These are phyloP conservation scores for Heterobasidion irregulare DNA, from an alignment of 1,284 basidiomycete species.

Conservation along the genomic window DNA sequence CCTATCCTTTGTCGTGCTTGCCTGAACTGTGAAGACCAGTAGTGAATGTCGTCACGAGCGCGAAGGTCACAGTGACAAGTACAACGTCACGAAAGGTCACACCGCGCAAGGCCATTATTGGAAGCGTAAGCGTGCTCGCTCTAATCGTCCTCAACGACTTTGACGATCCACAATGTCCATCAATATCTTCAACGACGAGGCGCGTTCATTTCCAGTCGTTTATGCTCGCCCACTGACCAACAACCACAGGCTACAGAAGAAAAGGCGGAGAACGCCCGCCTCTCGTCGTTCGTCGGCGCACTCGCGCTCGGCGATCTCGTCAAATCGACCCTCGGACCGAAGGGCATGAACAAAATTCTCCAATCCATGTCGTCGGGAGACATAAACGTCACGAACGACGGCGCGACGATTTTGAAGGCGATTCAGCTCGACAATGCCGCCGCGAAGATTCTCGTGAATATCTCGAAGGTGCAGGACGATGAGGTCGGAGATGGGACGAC, in stretches of 20 bases:
- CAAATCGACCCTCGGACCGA: conserved; percentile 96
- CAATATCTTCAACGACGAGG: conserved; percentile 40
- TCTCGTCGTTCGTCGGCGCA: conserved; percentile 96
- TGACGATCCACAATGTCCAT: conserved; percentile 26
- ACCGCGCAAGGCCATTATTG: too few species aligned
- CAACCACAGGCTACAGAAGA: conserved; percentile 84
- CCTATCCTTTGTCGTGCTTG: too few species aligned
- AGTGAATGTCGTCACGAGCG: too few species aligned
- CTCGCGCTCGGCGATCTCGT: conserved; percentile 96
- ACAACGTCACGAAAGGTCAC: too few species aligned
- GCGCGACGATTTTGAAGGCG: conserved; percentile 95
- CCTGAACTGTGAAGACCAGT: too few species aligned
- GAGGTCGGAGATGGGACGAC: conserved; percentile 99
- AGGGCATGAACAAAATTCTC: conserved; percentile 95
- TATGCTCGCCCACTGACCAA: background rate
- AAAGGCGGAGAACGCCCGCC: conserved; percentile 97
- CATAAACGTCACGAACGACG: conserved; percentile 97
- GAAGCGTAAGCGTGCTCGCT: too few species aligned
- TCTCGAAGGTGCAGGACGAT: conserved; percentile 99
- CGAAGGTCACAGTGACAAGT: too few species aligned
- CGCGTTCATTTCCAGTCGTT: conserved; percentile 9
- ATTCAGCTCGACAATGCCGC: conserved; percentile 98
- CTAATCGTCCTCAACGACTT: background rate
- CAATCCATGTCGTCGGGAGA: conserved; percentile 90
- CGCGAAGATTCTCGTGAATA: conserved; percentile 98